Evolutionary conservation across 139 green algal species (phyloP).

Genomic region (Tetradesmus lagerheimii): DNA sequence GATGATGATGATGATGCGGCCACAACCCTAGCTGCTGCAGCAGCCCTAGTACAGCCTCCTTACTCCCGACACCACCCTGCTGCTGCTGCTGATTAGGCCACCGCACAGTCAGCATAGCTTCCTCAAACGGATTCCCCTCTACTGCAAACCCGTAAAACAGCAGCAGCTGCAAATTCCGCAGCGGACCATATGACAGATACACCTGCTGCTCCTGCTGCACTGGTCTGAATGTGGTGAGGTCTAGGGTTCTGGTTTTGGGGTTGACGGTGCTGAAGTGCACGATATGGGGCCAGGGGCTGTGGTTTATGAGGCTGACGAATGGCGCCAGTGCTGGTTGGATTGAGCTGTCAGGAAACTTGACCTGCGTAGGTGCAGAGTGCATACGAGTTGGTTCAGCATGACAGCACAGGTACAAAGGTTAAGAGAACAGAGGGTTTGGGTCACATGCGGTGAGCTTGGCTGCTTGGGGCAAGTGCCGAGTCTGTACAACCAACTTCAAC

Average conservation of each 20-base stretch:
- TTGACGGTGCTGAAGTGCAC: constrained; percentile 76
- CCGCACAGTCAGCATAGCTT: constrained; percentile 23
- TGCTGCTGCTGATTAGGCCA: neutral
- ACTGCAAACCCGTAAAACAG: constrained; percentile 84
- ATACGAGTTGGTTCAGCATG: too few species aligned
- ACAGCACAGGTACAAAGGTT: too few species aligned
- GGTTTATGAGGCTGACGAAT: constrained; percentile 79
- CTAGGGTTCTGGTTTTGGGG: constrained; percentile 33
- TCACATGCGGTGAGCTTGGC: too few species aligned
- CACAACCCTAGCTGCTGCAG: neutral
- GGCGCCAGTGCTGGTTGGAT: constrained; percentile 73
- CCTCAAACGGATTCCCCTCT: constrained; percentile 70
- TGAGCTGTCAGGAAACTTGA: constrained; percentile 54
- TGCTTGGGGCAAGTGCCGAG: too few species aligned
- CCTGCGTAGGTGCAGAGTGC: constrained; percentile 30
- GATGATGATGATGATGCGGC: neutral
- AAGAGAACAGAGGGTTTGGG: too few species aligned
- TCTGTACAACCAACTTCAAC: too few species aligned
- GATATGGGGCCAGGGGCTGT: constrained; percentile 76
- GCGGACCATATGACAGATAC: constrained; percentile 80
- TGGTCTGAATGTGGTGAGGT: constrained; percentile 67
- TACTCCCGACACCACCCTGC: neutral
- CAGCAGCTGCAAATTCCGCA: constrained; percentile 82
- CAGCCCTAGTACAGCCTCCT: neutral
- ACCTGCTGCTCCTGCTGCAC: constrained; percentile 60